These are phyloP conservation scores for Macroventuria anomochaeta DNA, from an alignment of 2,329 filamentous ascomycete species.

Conservation along the genomic window DNA sequence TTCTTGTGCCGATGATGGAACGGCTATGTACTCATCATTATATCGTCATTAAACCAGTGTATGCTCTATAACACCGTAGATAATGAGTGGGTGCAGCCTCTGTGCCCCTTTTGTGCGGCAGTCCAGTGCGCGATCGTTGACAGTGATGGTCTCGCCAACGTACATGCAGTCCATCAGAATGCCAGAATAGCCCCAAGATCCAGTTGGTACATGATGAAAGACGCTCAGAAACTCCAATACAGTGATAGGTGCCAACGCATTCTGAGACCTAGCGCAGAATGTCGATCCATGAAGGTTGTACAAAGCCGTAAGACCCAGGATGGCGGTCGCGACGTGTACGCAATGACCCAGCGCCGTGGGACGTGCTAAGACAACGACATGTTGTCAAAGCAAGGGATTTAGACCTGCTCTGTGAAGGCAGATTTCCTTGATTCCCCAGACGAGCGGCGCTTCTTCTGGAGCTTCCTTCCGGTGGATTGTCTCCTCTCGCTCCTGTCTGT, in stretches of 20 bases:
- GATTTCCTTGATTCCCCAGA: conserved; percentile 41
- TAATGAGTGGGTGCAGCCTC: conserved; percentile 11
- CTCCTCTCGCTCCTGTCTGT: conserved; percentile 38
- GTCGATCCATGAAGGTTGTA: conserved; percentile 31
- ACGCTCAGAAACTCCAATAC: conserved; percentile 35
- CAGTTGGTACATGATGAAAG: conserved; percentile 33
- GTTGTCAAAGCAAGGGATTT: conserved; percentile 26
- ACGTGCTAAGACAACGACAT: conserved; percentile 22
- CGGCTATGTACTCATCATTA: conserved; percentile 23
- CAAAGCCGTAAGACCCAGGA: conserved; percentile 28
- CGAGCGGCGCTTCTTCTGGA: conserved; percentile 53
- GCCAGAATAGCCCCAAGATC: conserved; percentile 22
- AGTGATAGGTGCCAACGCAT: conserved; percentile 26
- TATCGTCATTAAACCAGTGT: conserved; percentile 19
- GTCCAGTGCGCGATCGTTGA: conserved; percentile 14
- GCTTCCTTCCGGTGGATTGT: conserved; percentile 43
- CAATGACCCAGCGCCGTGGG: conserved; percentile 23
- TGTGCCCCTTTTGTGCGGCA: conserved; percentile 19
- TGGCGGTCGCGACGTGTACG: conserved; percentile 29
- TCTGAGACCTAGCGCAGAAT: conserved; percentile 22
- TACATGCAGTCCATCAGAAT: conserved; percentile 24
- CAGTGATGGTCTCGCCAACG: conserved; percentile 11
- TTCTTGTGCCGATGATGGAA: conserved; percentile 20
- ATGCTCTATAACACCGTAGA: conserved; percentile 19
- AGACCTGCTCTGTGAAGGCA: conserved; percentile 49